phyloP scores from a whole-genome alignment of 805 yeast species.

The Cyberlindnera sargentensis region DNA sequence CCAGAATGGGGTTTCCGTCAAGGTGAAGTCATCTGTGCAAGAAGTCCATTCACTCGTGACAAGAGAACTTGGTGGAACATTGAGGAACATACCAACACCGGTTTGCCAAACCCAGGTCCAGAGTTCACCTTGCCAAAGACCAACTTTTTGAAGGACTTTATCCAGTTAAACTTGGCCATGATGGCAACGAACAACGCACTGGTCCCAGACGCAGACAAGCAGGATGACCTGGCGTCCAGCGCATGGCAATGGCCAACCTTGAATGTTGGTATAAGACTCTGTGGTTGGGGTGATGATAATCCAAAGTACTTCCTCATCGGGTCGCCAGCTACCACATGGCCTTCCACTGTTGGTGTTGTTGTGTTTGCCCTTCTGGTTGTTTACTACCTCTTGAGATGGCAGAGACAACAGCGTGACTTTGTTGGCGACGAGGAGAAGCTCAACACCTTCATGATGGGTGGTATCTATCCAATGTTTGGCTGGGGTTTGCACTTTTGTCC shows the following conservation, averaged over 20 bases:
- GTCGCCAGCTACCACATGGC: conserved; percentile 74
- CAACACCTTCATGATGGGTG: conserved; percentile 58
- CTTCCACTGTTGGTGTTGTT: conserved; percentile 56
- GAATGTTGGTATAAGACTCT: conserved; percentile 67
- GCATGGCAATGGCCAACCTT: conserved; percentile 92
- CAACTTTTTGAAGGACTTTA: conserved; percentile 67
- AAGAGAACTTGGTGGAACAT: conserved; percentile 88
- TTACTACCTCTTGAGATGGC: conserved; percentile 52
- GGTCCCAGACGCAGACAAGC: conserved; percentile 69
- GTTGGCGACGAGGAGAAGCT: conserved; percentile 34
- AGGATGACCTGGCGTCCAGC: conserved; percentile 60
- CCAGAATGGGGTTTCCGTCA: conserved; percentile 99
- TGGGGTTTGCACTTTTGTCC: conserved; percentile 78
- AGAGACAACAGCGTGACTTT: conserved; percentile 69
- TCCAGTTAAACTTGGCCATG: conserved; percentile 76
- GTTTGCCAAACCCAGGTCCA: conserved; percentile 52
- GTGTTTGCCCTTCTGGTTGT: conserved; percentile 38
- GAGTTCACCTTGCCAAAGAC: conserved; percentile 68
- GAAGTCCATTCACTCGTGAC: conserved; percentile 60
- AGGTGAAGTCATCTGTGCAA: conserved; percentile 86
- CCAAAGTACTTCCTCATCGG: conserved; percentile 65
- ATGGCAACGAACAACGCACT: conserved; percentile 81
- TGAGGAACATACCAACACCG: conserved; percentile 58
- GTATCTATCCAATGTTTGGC: conserved; percentile 71
- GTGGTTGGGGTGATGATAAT: conserved; percentile 57